A percentile compares a stretch with the other conserved stretches of the same genome.
These are phyloP conservation scores for Allium sativum DNA, from an alignment of 106 monocot species.

Conservation along the genomic window DNA sequence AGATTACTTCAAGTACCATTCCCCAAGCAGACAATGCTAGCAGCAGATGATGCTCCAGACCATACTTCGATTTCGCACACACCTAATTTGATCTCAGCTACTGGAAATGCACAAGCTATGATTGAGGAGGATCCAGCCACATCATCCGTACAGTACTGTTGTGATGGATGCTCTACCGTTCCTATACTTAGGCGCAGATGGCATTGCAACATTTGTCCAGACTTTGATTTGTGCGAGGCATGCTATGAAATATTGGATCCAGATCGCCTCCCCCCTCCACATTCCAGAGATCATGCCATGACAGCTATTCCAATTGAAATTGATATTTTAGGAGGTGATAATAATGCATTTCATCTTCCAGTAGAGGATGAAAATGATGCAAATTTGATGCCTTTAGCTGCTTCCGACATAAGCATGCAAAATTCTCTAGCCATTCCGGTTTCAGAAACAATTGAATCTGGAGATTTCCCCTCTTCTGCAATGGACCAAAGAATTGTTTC, in stretches of 20 bases:
- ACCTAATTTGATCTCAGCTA: slow-evolving; percentile 29
- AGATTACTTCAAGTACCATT: slow-evolving; percentile 97
- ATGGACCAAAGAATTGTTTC: slow-evolving; percentile 68
- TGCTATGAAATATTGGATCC: slow-evolving; percentile 94
- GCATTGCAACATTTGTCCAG: slow-evolving; percentile 97
- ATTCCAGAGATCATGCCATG: slow-evolving; percentile 90
- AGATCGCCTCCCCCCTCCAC: slow-evolving; percentile 84
- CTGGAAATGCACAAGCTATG: slow-evolving; percentile 64
- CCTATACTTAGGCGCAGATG: slow-evolving; percentile 87
- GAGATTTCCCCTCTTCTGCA: slow-evolving; percentile 31
- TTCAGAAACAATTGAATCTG: slow-evolving; percentile 53
- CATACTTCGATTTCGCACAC: slow-evolving; percentile 24
- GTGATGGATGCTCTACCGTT: slow-evolving; percentile 99
- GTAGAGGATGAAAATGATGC: slow-evolving; percentile 71
- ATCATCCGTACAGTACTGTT: slow-evolving; percentile 93
- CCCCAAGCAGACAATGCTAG: slow-evolving; percentile 91
- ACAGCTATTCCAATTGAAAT: slow-evolving; percentile 94
- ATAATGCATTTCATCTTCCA: slow-evolving; percentile 68
- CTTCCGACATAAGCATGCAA: slow-evolving; percentile 35
- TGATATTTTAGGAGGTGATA: slow-evolving; percentile 62
- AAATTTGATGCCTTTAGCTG: slow-evolving; percentile 24
- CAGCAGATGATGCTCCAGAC: slow-evolving; percentile 64
- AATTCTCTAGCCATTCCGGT: slow-evolving; percentile 47
- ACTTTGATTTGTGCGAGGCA: slow-evolving; percentile 94
- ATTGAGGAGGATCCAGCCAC: slow-evolving; percentile 83